These are phyloP conservation scores for Coelastrella sp. DNA, from an alignment of 139 green algal species.

Conservation along the genomic window DNA sequence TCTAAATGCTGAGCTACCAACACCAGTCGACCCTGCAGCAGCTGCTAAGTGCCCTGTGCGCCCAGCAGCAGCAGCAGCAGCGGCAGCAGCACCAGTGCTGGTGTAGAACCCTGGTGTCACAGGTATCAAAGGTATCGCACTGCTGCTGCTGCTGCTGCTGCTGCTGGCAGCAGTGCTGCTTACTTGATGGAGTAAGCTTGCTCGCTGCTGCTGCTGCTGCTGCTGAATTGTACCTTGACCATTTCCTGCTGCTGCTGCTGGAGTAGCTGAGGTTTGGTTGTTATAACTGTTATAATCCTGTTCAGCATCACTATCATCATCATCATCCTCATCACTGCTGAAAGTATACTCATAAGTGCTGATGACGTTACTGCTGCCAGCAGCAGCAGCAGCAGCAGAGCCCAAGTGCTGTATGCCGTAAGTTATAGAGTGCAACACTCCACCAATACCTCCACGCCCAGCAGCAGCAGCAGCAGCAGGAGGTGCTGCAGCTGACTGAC, in stretches of 20 bases:
- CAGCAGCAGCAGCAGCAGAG: neutral
- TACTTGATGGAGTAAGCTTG: neutral
- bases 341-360: conserved; percentile 32
- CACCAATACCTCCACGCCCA: neutral
- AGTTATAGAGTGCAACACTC: neutral
- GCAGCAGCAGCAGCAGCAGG: conserved; percentile 2
- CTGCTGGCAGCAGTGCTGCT: neutral
- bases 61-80: conserved; percentile 29
- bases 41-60: neutral
- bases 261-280: neutral
- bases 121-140: neutral
- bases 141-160: conserved; percentile 37
- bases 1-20: neutral
- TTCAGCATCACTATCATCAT: neutral
- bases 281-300: neutral
- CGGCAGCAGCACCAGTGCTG: neutral
- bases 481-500: no score
- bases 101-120: conserved; percentile 19
- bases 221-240: neutral
- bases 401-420: neutral
- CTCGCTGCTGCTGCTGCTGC: conserved; percentile 20
- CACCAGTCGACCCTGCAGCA: conserved; percentile 1
- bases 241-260: conserved; percentile 28
- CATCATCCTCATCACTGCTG: conserved; percentile 21
- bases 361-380: neutral